phyloP scores from a whole-genome alignment of 78 protist genomes.

The Polysphondylium violaceum region DNA sequence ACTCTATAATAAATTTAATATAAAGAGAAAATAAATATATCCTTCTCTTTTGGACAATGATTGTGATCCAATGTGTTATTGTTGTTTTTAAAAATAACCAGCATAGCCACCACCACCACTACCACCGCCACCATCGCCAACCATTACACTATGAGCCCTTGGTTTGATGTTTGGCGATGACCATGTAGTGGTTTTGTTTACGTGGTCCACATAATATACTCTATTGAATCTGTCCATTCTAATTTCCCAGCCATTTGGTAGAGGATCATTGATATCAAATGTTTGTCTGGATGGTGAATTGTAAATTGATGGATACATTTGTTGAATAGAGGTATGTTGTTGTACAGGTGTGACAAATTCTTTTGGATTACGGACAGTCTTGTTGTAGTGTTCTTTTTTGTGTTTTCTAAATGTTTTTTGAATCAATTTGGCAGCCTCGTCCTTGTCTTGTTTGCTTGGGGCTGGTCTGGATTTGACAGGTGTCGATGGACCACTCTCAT shows the following conservation, averaged over 20 bases:
- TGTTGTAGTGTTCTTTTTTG: slow-evolving; percentile 26
- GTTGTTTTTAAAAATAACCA: no score
- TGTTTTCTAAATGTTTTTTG: slow-evolving; percentile 58
- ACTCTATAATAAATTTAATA: neutral
- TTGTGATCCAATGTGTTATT: neutral
- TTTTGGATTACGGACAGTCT: slow-evolving; percentile 19
- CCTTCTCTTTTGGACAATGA: neutral
- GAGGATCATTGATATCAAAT: neutral
- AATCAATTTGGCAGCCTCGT: slow-evolving; percentile 32
- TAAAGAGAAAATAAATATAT: neutral
- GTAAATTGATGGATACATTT: neutral
- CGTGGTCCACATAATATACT: slow-evolving; percentile 81
- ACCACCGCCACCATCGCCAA: no score
- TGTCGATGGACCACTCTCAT: neutral
- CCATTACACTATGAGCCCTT: no score
- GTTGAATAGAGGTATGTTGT: no score
- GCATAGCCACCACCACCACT: no score
- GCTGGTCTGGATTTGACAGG: neutral
- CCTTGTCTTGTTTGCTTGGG: neutral
- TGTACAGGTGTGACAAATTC: neutral
- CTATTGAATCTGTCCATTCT: slow-evolving; percentile 53
- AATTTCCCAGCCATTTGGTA: slow-evolving; percentile 85
- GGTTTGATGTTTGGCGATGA: slow-evolving; percentile 18
- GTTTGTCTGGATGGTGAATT: neutral
- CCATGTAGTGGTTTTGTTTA: slow-evolving; percentile 59